Base-by-base conservation (phyloP, 306 rosid genomes). In the Elaeagnus macrophylla region DNA sequence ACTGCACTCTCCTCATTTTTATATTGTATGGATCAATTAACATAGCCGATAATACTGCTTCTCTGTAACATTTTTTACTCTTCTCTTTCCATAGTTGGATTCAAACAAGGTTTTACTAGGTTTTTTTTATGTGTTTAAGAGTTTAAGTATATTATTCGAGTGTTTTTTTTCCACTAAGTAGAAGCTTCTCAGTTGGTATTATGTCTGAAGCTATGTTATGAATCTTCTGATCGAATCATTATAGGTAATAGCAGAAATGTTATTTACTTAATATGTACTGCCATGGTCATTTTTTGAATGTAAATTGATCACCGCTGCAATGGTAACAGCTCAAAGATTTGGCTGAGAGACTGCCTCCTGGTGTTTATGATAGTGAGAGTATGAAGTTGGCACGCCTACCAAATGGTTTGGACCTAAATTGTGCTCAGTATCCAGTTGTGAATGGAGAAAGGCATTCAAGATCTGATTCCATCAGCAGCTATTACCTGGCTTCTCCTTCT, bases 301-400 rank as follows among this genome's bases (percentile, higher is more conserved):
- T 57, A 16, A 5, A 54, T 39, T 69, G 39, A 77, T 72, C 67
- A 11, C 45, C 51, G 55, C 56, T 42, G 51, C 41, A 67, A 61
- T 66, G 48, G 43, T 76, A 75, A 54, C 86, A 91, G 99, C 81
- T 91, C 46, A 91, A 82, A 83, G 95, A 80, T 77, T 56, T 91
- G 56, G 96, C 96, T n/a, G 93, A 82, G 84, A 84, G 83, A 66
- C 72, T 87, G 55, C 96, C 96, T 42, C 87, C 93, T 58, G 99
- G 91, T 60, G 83, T 65, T 42, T 80, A 82, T 64, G 94, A 73
- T 54, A 32, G 77, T 1, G 87, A 82, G 72, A 84, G 73, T 71
- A 74, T 82, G 67, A 77, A 75, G 64, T 61, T 77, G 37, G 71
- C 77, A 49, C 75, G 69, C 69, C 75, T 64, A 36, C 81, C 83